Base-by-base conservation (phyloP, 768 basidiomycete species). In the Suillus subluteus region DNA sequence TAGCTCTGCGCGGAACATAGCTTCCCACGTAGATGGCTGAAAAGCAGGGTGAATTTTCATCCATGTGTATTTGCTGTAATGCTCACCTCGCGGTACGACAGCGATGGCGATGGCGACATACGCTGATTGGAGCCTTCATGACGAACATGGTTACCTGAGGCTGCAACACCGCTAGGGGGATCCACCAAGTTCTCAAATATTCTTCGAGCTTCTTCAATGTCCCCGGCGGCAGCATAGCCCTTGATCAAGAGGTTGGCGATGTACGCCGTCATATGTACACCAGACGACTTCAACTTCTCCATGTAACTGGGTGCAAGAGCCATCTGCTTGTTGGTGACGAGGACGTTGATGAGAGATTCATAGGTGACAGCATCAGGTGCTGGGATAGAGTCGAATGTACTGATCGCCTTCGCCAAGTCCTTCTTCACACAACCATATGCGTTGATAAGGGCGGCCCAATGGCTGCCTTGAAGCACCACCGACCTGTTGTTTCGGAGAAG, bases 1-100 rank as follows among this genome's bases (percentile, higher is more conserved):
- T 13, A 99, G 82, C 75, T 99, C 98, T 1, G 92, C 93, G 16
- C 94, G 87, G 69, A 99, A 88, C 96, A 99, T 99, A 6, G 88
- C 89, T 74, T 99, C 98, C 90, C 93, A 97, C 1, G 95, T 96
- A 48, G 92, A 95, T 15, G 94, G 95, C 89, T 94, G 71, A 3
- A 65, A 62, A 62, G 63, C 56, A 68, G 23, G 58, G 62, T 58
- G 40, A 30, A 46, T 18, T 62, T 9, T 59, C 26, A 63, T 18
- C 12, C 15, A 37, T 63, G 40, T 11, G 15, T 13, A n/a, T 48
- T 52, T 26, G 23, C 26, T 58, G 16, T 13, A 15, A 0, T 6
- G 35, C 75, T 66, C 46, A 78, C 77, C 69, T 77, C 76, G 68
- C 76, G 68, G 30, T 77, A 77, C 4, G 77, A 77, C 1, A 74